Evolutionary conservation across 306 rosid species (phyloP).

Genomic region (Malus sylvestris): DNA sequence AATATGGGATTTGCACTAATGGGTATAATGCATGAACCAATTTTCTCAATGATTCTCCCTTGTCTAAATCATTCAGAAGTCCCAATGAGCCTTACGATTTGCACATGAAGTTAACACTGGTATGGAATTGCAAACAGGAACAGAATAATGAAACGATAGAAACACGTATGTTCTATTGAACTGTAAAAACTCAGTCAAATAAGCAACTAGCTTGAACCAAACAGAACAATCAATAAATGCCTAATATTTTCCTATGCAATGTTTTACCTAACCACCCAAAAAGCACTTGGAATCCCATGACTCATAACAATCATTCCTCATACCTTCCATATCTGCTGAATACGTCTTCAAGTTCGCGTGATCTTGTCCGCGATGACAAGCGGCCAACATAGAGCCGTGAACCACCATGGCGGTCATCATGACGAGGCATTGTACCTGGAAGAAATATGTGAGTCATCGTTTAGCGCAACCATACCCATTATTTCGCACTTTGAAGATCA

Average conservation of each 20-base stretch:
- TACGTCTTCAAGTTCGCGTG: slow-evolving; percentile 43
- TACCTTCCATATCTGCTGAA: slow-evolving; percentile 48
- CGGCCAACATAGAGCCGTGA: slow-evolving; percentile 47
- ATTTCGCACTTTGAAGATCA: neutral
- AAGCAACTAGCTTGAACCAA: neutral
- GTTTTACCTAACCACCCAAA: neutral
- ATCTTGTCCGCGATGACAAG: slow-evolving; percentile 41
- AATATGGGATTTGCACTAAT: neutral
- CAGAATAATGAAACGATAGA: neutral
- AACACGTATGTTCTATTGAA: neutral
- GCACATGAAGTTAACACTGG: neutral
- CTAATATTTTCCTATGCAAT: neutral
- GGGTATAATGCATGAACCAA: neutral
- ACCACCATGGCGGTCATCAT: slow-evolving; percentile 43
- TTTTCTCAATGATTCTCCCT: neutral
- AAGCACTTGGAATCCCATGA: neutral
- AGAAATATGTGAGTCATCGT: neutral
- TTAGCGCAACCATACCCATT: neutral
- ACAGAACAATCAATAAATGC: neutral
- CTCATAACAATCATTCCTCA: neutral
- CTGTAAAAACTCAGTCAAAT: neutral
- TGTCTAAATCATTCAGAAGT: neutral
- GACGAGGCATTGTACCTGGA: slow-evolving; percentile 41
- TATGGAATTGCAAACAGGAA: neutral
- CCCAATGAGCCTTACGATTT: neutral